These are phyloP conservation scores for Glaciozyma antarctica DNA, from an alignment of 768 basidiomycete genomes.

Conservation along the genomic window DNA sequence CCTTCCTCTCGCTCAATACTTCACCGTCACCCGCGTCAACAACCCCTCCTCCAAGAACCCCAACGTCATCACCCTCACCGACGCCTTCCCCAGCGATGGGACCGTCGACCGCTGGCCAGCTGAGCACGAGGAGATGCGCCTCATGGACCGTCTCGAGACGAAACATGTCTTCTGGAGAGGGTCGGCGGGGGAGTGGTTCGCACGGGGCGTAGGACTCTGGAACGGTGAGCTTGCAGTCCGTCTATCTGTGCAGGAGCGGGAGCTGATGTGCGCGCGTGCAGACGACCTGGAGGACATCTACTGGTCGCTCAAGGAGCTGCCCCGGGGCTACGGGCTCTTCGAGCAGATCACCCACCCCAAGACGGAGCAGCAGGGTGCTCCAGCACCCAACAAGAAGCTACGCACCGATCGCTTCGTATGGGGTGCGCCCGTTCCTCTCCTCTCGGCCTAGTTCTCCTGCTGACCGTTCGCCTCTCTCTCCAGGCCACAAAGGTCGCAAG, in stretches of 20 bases:
- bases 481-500: constrained; percentile 23
- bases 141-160: not conserved
- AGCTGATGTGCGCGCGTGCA: not conserved
- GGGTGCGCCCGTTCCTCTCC: constrained; percentile 5
- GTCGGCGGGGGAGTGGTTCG: constrained; percentile 16
- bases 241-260: not conserved
- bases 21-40: not conserved
- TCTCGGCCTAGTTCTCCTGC: no score
- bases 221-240: constrained; percentile 4
- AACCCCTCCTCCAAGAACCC: not conserved
- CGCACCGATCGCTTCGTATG: constrained; percentile 24
- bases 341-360: constrained; percentile 27
- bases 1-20: not conserved
- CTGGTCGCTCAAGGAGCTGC: constrained; percentile 18
- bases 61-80: not conserved
- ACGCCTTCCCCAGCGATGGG: not conserved
- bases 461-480: no score
- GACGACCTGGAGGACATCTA: constrained; percentile 2
- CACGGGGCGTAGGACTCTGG: constrained; percentile 10
- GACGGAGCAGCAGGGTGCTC: not conserved
- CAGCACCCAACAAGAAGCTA: constrained; percentile 6
- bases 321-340: constrained; percentile 22
- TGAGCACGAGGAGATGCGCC: not conserved
- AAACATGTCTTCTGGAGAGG: constrained; percentile 21
- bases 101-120: not conserved